Evolutionary conservation across 2,329 filamentous ascomycete species (phyloP), one percentile per base, ranked within the genome.

Genomic region (Grosmannia penicillata): DNA sequence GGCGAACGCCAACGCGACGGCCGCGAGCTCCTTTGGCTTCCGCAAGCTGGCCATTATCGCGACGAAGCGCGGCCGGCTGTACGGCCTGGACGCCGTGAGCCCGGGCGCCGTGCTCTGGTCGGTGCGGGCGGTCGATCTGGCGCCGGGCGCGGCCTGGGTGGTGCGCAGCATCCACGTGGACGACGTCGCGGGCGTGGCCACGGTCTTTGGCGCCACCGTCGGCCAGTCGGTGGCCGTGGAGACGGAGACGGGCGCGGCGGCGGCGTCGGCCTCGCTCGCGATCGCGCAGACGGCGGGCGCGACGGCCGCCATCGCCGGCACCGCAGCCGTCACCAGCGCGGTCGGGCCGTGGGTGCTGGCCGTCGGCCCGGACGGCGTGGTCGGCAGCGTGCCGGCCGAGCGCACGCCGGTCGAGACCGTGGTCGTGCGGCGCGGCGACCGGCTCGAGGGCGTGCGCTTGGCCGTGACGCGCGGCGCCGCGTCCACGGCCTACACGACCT

Each of bases 1-100:
- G 11, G 36, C 22, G 11, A 28, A n/a, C 24, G n/a, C 18, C 27
- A 65, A 70, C 24, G 31, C 24, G 11, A 27, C 28, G 11, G 36
- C 22, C 17, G 56, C 62, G 22, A 82, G 91, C 50, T 74, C 68
- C 28, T 96, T 96, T 55, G 89, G 89, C 5, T 89, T 95, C 58
- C 79, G 83, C 56, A 93, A 94, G 58, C 63, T 89, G 24, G 72
- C 87, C 6, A 66, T 95, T 41, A 64, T 94, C 36, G 86, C 80
- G 6, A 94, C 87, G 2, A 69, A 74, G 39, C 78, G 76, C 40
- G 87, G 87, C 13, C 78, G 82, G 46, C 61, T 96, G 15, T 81
- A 87, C 47, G 84, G 79, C 4, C 63, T 98, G 17, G 78, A 94
- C 55, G 75, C 78, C 25, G 83, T 78, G 19, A 78, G 77, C 42